Base-by-base conservation (phyloP, 345 rosid genomes). In the Nephelium lappaceum region DNA sequence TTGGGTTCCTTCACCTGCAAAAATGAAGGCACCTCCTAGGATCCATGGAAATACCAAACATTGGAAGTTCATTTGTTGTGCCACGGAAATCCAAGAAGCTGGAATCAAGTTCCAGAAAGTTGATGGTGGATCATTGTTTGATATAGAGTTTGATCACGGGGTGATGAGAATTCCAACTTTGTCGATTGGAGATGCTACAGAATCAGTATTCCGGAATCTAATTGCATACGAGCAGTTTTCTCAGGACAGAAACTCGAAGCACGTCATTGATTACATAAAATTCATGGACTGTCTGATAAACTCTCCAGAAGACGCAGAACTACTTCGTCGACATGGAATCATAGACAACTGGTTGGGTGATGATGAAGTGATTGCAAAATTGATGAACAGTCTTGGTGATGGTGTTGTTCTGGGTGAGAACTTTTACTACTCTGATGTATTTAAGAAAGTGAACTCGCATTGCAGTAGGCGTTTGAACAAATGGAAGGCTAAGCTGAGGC, bases 211-310 rank as follows among this genome's bases (percentile, higher is more conserved):
- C 2, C 76, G 82, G 23, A 81, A 84, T 49, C 42, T 81, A 10
- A 53, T 81, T 5, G 74, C 83, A 6, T 84, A 79, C 19, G 87
- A 81, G 74, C 81, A 76, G 18, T 71, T 24, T 64, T 39, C 11
- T 23, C 38, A 5, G 0, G 4, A 4, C 1, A 1, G n/a, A 3
- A 14, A 38, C 14, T 1, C 60, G 4, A 4, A 55, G 5, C 47
- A 65, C 14, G 16, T 78, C 15, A 24, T 11, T 0, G 85, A 84
- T 60, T 84, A 82, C 15, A 41, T 51, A 6, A 16, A 1, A 0
- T 51, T 84, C 9, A 71, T 82, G 82, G 82, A 80, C 18, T 64
- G 76, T 31, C 74, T 80, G 10, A 66, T 84, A 49, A 53, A 75
- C 78, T 31, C 81, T 8, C 3, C 24, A 11, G 61, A 71, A 45